Evolutionary conservation across 139 green algal genomes (phyloP).

Genomic region (Coelastrella sp.): DNA sequence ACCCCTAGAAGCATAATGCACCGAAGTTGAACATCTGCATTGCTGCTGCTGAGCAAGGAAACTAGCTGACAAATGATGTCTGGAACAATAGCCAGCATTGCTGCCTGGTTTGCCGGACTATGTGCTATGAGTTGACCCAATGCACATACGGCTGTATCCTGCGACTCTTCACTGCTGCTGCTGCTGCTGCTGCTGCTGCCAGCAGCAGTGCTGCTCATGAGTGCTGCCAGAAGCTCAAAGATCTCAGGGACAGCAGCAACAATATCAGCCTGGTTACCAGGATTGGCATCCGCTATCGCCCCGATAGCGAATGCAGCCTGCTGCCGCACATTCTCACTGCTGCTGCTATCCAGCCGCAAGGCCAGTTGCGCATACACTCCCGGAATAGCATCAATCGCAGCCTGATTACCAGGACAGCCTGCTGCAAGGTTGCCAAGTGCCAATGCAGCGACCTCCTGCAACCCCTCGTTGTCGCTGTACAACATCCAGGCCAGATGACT

Average conservation of each 20-base stretch:
- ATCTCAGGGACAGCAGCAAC: not conserved
- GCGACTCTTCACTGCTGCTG: not conserved
- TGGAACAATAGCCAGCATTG: not conserved
- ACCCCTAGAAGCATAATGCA: not conserved
- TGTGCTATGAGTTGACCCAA: not conserved
- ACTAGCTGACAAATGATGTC: not conserved
- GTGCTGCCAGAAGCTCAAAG: not conserved
- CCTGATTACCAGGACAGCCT: not conserved
- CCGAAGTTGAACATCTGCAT: not conserved
- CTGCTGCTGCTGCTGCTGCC: not conserved
- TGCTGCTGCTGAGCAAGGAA: constrained; percentile 6
- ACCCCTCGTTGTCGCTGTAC: not conserved
- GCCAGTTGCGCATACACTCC: not conserved
- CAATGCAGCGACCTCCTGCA: not conserved
- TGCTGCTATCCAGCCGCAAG: not conserved
- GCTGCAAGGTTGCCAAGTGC: not conserved
- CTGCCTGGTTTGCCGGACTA: not conserved
- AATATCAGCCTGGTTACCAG: not conserved
- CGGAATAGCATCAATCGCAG: not conserved
- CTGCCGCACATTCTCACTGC: not conserved
- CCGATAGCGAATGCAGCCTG: not conserved
- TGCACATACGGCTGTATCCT: not conserved
- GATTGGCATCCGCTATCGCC: not conserved
- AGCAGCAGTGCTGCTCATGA: not conserved
- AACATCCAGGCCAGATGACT: not conserved